phyloP scores from a whole-genome alignment of 2,329 filamentous ascomycete genomes.

The Aspergillus piperis region DNA sequence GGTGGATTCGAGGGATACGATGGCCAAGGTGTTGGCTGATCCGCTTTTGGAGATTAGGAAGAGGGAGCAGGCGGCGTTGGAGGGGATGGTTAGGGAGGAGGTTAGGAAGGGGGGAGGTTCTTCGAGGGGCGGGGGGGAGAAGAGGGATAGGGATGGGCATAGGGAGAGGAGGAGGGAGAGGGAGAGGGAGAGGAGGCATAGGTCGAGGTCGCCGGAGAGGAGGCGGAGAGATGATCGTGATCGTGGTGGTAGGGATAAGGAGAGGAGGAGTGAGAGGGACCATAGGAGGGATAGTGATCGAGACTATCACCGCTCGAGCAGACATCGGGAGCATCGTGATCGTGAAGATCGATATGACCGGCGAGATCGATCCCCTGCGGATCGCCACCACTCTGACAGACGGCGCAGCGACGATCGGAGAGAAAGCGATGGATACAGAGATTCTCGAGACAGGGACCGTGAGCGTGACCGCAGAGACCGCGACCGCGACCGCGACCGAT shows the following conservation, averaged over 20 bases:
- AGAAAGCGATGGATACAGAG: not conserved
- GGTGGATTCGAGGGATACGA: slow-evolving; percentile 73
- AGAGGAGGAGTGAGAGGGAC: slow-evolving; percentile 18
- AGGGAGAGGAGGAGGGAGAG: slow-evolving; percentile 27
- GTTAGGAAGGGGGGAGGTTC: slow-evolving; percentile 30
- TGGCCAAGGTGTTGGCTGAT: slow-evolving; percentile 84
- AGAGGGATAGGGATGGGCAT: slow-evolving; percentile 20
- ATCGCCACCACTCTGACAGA: slow-evolving; percentile 17
- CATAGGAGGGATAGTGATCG: slow-evolving; percentile 18
- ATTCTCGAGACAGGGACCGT: slow-evolving; percentile 5
- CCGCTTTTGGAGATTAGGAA: slow-evolving; percentile 91
- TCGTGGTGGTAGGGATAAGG: slow-evolving; percentile 14
- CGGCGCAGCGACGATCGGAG: slow-evolving; percentile 17
- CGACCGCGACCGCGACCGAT: slow-evolving; percentile 18
- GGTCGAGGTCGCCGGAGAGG: slow-evolving; percentile 17
- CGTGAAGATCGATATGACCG: slow-evolving; percentile 25
- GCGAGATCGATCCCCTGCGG: slow-evolving; percentile 28
- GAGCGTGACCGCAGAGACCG: not conserved
- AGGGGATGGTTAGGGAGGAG: slow-evolving; percentile 53
- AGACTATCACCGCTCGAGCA: slow-evolving; percentile 25
- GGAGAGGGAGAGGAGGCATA: slow-evolving; percentile 25
- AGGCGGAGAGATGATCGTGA: not conserved
- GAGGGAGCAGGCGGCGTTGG: slow-evolving; percentile 80
- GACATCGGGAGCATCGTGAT: slow-evolving; percentile 27
- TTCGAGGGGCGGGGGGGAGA: slow-evolving; percentile 21